phyloP scores from a whole-genome alignment of 2,329 filamentous ascomycete species.

The Aspergillus fumigatiaffinis region DNA sequence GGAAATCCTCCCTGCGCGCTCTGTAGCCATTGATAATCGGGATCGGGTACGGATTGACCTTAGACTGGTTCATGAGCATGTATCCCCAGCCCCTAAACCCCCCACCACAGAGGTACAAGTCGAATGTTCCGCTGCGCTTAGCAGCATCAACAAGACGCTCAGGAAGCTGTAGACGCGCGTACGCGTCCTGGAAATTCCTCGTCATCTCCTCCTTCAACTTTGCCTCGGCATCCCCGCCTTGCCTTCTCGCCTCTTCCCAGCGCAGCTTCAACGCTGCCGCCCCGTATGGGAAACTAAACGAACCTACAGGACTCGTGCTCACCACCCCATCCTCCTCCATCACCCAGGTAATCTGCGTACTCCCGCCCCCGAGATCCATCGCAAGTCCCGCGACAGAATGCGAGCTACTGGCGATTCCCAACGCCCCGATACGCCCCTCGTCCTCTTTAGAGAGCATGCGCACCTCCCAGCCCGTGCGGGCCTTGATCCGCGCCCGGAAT shows the following conservation, averaged over 20 bases:
- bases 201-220: slow-evolving; percentile 54
- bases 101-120: slow-evolving; percentile 82
- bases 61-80: slow-evolving; percentile 75
- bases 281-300: slow-evolving; percentile 66
- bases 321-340: slow-evolving; percentile 49
- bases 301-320: slow-evolving; percentile 50
- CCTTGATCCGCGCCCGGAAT: slow-evolving; percentile 63
- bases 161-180: slow-evolving; percentile 56
- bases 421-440: slow-evolving; percentile 76
- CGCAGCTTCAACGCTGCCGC: slow-evolving; percentile 62
- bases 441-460: slow-evolving; percentile 71
- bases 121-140: slow-evolving; percentile 50
- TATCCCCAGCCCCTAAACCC: slow-evolving; percentile 90
- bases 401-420: slow-evolving; percentile 76
- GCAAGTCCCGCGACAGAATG: slow-evolving; percentile 69
- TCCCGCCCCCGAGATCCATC: slow-evolving; percentile 80
- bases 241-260: slow-evolving; percentile 44
- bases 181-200: slow-evolving; percentile 57
- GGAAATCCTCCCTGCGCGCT: slow-evolving; percentile 60
- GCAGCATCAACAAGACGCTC: slow-evolving; percentile 44
- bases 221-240: slow-evolving; percentile 45
- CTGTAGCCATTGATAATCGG: slow-evolving; percentile 76
- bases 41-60: slow-evolving; percentile 74
- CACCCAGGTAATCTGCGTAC: slow-evolving; percentile 68
- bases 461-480: slow-evolving; percentile 64